These are phyloP conservation scores for Postia placenta DNA, from an alignment of 768 basidiomycete species.

Conservation along the genomic window DNA sequence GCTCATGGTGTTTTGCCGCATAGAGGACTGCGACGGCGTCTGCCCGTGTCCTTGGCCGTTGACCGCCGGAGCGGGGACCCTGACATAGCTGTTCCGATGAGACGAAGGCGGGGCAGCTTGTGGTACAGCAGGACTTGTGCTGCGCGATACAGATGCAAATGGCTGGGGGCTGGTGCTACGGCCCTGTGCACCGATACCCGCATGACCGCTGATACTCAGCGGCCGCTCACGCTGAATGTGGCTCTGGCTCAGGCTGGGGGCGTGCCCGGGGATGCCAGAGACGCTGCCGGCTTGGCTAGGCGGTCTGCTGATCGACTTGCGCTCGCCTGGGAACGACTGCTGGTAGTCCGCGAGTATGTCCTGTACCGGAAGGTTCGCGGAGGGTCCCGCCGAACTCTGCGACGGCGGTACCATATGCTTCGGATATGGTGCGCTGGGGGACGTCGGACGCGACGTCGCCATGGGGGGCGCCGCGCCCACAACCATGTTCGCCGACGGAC, in stretches of 20 bases:
- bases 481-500: constrained; percentile 67
- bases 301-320: constrained; percentile 50
- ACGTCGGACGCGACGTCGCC: constrained; percentile 58
- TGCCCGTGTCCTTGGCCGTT: constrained; percentile 10
- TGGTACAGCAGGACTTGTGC: constrained; percentile 40
- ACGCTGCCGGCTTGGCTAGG: constrained; percentile 35
- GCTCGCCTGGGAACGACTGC: constrained; percentile 85
- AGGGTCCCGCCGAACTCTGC: constrained; percentile 26
- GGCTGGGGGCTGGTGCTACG: constrained; percentile 59
- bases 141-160: constrained; percentile 34
- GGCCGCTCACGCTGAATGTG: constrained; percentile 38
- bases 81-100: constrained; percentile 17
- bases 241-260: constrained; percentile 21
- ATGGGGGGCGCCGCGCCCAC: constrained; percentile 70
- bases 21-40: constrained; percentile 29
- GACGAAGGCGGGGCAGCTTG: constrained; percentile 11
- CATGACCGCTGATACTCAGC: constrained; percentile 59
- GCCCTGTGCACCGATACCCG: constrained; percentile 78
- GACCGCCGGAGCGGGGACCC: constrained; percentile 13
- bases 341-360: constrained; percentile 73
- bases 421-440: constrained; percentile 53
- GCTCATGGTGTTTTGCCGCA: constrained; percentile 21
- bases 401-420: constrained; percentile 39
- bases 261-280: constrained; percentile 24
- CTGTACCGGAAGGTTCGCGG: constrained; percentile 55